A percentile compares a stretch with the other conserved stretches of the same genome.
Evolutionary conservation across 352 stramenopile genomes (phyloP).

Genomic region (Paralagenidium karlingii): DNA sequence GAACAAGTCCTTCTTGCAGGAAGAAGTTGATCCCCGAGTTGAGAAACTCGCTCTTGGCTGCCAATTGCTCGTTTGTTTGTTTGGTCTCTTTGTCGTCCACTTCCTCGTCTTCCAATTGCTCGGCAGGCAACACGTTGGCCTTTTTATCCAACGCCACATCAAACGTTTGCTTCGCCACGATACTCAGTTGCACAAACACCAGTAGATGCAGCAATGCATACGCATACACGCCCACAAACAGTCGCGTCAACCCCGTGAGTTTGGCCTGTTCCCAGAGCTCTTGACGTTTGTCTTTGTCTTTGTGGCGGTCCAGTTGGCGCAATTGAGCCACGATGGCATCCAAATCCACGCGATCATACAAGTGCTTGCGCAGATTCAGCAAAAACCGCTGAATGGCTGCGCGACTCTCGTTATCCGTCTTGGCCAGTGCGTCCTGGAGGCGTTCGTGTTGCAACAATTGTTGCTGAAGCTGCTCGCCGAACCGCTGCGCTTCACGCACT

Average conservation of each 20-base stretch:
- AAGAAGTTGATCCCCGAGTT: slow-evolving; percentile 73
- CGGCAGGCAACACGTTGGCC: too few species aligned
- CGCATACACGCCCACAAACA: slow-evolving; percentile 57
- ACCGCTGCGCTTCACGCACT: slow-evolving; percentile 50
- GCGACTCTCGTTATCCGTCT: slow-evolving; percentile 62
- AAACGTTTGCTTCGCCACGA: slow-evolving; percentile 71
- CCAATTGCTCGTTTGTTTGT: too few species aligned
- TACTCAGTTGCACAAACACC: slow-evolving; percentile 61
- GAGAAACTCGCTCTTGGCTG: slow-evolving; percentile 53
- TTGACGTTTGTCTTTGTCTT: slow-evolving; percentile 43
- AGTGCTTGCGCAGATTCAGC: slow-evolving; percentile 37
- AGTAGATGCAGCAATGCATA: slow-evolving; percentile 70
- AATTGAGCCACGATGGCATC: slow-evolving; percentile 62
- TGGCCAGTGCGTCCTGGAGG: slow-evolving; percentile 51
- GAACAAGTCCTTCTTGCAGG: slow-evolving; percentile 37
- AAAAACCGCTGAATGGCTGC: slow-evolving; percentile 66
- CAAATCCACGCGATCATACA: slow-evolving; percentile 51
- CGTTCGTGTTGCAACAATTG: slow-evolving; percentile 71
- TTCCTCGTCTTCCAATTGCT: too few species aligned
- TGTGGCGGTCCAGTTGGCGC: slow-evolving; percentile 35
- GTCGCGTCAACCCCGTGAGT: slow-evolving; percentile 50
- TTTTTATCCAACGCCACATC: too few species aligned
- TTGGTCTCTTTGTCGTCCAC: too few species aligned
- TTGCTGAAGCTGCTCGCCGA: slow-evolving; percentile 46
- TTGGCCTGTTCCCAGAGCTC: slow-evolving; percentile 67